phyloP scores from a whole-genome alignment of 306 rosid genomes.

The Cucumis hystrix region DNA sequence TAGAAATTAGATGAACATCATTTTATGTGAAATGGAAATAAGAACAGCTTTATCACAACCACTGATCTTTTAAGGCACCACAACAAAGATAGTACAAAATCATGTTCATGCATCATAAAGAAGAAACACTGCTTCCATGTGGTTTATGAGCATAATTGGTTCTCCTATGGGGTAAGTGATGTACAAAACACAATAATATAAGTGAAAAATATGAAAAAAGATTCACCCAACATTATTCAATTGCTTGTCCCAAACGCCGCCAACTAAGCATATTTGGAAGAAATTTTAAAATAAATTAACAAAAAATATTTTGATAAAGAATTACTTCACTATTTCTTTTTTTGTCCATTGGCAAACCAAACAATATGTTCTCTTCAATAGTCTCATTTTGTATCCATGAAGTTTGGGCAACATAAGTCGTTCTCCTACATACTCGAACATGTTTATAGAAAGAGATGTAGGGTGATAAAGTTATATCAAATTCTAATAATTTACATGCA shows the following conservation, averaged over 20 bases:
- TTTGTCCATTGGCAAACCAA: slow-evolving; percentile 66
- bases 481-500: neutral
- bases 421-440: slow-evolving; percentile 75
- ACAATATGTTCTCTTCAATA: slow-evolving; percentile 78
- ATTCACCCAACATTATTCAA: neutral
- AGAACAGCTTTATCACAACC: neutral
- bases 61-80: neutral
- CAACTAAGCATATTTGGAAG: neutral
- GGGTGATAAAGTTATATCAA: neutral
- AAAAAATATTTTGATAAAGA: neutral
- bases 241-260: too few relatives aligned
- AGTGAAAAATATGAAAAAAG: neutral
- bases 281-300: neutral
- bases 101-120: neutral
- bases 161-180: neutral
- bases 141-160: neutral
- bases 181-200: neutral
- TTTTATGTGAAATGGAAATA: neutral
- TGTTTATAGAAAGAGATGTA: slow-evolving; percentile 16
- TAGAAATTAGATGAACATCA: neutral
- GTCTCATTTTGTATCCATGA: slow-evolving; percentile 98
- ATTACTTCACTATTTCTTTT: slow-evolving; percentile 48
- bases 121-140: neutral
- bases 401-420: slow-evolving; percentile 90
- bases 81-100: neutral